Percentiles rank a stretch among this genome's conserved stretches.
Conservation (phyloP, 2,329 filamentous ascomycete species). For the Fusarium anguioides region DNA sequence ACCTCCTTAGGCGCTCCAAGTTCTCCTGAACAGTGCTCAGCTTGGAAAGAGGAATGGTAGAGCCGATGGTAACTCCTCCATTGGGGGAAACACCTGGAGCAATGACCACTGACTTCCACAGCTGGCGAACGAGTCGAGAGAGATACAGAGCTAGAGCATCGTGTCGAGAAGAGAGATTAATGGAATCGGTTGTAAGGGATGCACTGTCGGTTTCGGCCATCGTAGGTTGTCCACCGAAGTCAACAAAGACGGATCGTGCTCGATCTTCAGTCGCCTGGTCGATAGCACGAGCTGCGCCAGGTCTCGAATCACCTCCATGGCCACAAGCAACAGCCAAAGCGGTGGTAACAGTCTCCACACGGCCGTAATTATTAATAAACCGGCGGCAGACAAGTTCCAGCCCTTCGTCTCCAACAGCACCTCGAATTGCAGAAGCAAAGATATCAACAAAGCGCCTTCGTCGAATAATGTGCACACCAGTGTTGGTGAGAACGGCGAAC, state of each 20-base stretch:
- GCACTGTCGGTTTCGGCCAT: constrained; percentile 82
- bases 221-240: constrained; percentile 88
- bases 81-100: constrained; percentile 61
- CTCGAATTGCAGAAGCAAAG: constrained; percentile 84
- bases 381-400: constrained; percentile 83
- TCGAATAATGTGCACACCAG: constrained; percentile 86
- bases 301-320: constrained; percentile 80
- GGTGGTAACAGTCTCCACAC: constrained; percentile 88
- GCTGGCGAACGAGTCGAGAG: constrained; percentile 83
- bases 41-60: constrained; percentile 75
- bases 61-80: constrained; percentile 71
- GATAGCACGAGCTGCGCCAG: constrained; percentile 79
- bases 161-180: constrained; percentile 88
- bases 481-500: constrained; percentile 91
- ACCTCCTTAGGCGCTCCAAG: constrained; percentile 80
- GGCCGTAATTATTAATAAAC: constrained; percentile 87
- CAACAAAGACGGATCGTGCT: constrained; percentile 88
- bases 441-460: constrained; percentile 89
- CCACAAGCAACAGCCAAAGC: constrained; percentile 95
- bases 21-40: constrained; percentile 82
- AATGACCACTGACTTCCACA: constrained; percentile 87
- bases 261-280: constrained; percentile 89
- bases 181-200: constrained; percentile 79
- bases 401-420: constrained; percentile 79
- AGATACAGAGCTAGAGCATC: constrained; percentile 90